Percentiles rank a stretch among this genome's conserved stretches.
Evolutionary conservation across 225 moss, liverwort and hornwort genomes (phyloP).

Genomic region (Polytrichum formosum): DNA sequence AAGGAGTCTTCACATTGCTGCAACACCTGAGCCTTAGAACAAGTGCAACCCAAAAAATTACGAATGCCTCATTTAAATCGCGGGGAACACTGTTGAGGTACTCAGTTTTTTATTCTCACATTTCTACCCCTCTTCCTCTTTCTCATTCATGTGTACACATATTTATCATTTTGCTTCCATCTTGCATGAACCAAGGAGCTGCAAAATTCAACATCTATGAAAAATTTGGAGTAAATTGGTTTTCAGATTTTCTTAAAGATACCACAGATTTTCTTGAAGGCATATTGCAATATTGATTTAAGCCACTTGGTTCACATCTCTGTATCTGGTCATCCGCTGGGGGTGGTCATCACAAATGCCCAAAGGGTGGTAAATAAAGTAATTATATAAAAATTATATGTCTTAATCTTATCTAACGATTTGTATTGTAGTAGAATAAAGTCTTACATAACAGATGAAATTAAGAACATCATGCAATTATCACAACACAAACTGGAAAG

Average conservation of each 20-base stretch:
- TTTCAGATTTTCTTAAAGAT: background rate
- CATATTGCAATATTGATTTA: too few relatives aligned
- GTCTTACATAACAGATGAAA: background rate
- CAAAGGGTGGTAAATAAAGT: too few relatives aligned
- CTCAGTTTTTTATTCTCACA: background rate
- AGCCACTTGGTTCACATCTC: too few relatives aligned
- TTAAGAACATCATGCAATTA: background rate
- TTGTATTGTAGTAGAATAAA: background rate
- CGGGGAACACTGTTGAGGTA: constrained; percentile 22
- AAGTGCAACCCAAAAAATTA: constrained; percentile 21
- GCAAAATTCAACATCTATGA: background rate
- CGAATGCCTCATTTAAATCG: constrained; percentile 20
- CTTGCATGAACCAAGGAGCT: background rate
- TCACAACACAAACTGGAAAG: too few relatives aligned
- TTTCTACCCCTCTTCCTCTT: background rate
- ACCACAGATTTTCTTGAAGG: background rate
- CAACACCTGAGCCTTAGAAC: constrained; percentile 27
- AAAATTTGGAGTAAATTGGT: background rate
- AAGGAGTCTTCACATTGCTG: constrained; percentile 15
- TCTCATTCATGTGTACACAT: background rate
- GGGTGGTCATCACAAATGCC: too few relatives aligned
- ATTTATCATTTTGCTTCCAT: background rate
- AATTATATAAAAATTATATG: too few relatives aligned
- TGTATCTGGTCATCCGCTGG: too few relatives aligned
- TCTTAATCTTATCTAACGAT: background rate